Evolutionary conservation across 2,329 filamentous ascomycete species (phyloP).

Genomic region (Ramichloridium luteum): DNA sequence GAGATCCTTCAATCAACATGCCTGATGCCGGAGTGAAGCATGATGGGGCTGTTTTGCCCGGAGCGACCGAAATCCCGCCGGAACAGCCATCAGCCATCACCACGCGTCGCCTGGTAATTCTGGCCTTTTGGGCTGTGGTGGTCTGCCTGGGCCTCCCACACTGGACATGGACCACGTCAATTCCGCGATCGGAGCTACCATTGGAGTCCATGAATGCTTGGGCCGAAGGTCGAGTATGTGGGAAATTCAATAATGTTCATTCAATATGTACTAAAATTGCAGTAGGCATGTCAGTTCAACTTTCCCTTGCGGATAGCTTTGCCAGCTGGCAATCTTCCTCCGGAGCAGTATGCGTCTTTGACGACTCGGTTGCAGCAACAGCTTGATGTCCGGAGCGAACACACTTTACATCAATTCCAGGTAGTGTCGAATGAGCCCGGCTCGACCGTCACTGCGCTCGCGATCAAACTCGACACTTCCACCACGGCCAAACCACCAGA

Average conservation of each 20-base stretch:
- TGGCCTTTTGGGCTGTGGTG: conserved; percentile 85
- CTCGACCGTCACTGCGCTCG: conserved; percentile 44
- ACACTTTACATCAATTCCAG: conserved; percentile 70
- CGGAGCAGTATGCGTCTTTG: conserved; percentile 58
- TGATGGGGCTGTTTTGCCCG: too few species aligned
- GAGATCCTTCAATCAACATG: too few species aligned
- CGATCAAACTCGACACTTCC: conserved; percentile 56
- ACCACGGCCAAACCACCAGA: conserved; percentile 40
- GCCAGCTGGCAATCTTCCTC: conserved; percentile 53
- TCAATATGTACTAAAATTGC: too few species aligned
- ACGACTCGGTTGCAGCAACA: conserved; percentile 72
- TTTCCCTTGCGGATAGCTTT: conserved; percentile 78
- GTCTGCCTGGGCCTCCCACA: conserved; percentile 74
- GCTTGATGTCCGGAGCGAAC: conserved; percentile 76
- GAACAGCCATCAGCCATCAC: conserved; percentile 59
- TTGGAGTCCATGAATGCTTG: conserved; percentile 78
- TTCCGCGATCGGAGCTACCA: conserved; percentile 76
- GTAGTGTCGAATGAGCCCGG: conserved; percentile 28
- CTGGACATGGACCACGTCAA: conserved; percentile 92
- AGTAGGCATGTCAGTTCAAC: conserved; percentile 70
- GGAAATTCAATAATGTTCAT: too few species aligned
- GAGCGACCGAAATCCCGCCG: too few species aligned
- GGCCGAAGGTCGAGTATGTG: conserved; percentile 71
- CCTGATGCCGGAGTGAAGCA: too few species aligned
- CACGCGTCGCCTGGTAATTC: conserved; percentile 60